Percentiles rank a stretch among this genome's conserved stretches.
phyloP scores from a whole-genome alignment of 202 grass and related monocot genomes.

The Panicum virgatum region DNA sequence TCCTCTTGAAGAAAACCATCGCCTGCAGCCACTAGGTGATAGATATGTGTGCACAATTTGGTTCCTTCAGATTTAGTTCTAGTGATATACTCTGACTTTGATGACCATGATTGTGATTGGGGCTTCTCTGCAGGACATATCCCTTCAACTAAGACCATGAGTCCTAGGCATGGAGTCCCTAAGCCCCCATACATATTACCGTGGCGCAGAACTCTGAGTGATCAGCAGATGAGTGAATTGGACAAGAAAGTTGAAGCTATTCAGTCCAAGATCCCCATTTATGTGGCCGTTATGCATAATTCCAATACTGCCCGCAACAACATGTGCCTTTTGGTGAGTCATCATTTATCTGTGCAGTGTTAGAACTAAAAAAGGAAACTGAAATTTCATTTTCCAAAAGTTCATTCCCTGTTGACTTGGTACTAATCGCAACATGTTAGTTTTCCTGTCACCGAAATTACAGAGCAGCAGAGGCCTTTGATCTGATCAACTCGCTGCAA shows the following conservation, averaged over 20 bases:
- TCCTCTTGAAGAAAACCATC: neutral
- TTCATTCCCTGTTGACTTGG: neutral
- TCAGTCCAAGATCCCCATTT: conserved; percentile 26
- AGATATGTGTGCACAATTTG: neutral
- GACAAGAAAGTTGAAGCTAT: conserved; percentile 8
- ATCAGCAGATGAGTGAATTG: neutral
- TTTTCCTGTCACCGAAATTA: neutral
- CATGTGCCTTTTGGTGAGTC: conserved; percentile 20
- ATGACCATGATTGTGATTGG: conserved; percentile 13
- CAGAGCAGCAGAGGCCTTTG: neutral
- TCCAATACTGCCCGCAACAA: too few species aligned
- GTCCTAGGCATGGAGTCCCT: conserved; percentile 1
- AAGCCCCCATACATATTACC: neutral
- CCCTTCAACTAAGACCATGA: conserved; percentile 1
- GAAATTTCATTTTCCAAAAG: neutral
- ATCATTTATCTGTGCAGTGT: neutral
- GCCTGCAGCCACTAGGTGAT: conserved; percentile 4
- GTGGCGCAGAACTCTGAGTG: neutral
- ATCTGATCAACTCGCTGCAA: neutral
- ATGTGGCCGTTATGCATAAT: conserved; percentile 4
- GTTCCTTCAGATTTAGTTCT: neutral
- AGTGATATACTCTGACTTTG: neutral
- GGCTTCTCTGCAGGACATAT: conserved; percentile 37
- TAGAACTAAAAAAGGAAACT: neutral
- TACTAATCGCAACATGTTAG: neutral